phyloP scores from a whole-genome alignment of 192 early-diverging fungal genomes.

The Coemansia sp. region DNA sequence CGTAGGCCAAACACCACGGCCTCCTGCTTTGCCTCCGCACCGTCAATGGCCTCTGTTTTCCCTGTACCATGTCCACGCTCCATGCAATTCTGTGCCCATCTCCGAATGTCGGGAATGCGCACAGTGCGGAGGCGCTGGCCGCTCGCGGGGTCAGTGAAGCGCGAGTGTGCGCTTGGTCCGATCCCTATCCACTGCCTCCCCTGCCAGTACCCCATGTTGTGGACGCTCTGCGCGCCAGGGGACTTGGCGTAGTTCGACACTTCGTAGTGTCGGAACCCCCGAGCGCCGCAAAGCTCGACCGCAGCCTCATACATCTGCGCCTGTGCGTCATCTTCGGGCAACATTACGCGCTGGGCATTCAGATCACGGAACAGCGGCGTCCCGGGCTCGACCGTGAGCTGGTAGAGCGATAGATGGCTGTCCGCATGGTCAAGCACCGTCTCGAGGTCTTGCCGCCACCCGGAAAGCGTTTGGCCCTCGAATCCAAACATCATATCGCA shows the following conservation, averaged over 20 bases:
- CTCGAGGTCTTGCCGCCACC: conserved; percentile 46
- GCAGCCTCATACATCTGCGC: conserved; percentile 52
- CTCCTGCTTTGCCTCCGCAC: conserved; percentile 32
- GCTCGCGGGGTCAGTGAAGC: conserved; percentile 33
- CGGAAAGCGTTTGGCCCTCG: conserved; percentile 38
- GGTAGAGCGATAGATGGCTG: conserved; percentile 57
- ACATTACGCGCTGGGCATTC: conserved; percentile 16
- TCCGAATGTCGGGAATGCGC: conserved; percentile 30
- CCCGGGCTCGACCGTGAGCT: conserved; percentile 60
- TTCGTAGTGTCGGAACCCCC: conserved; percentile 56
- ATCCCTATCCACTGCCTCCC: conserved; percentile 58
- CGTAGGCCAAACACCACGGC: conserved; percentile 54
- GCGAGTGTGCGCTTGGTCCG: conserved; percentile 61
- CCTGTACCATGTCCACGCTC: conserved; percentile 28
- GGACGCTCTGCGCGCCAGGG: conserved; percentile 25
- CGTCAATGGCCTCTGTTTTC: neutral
- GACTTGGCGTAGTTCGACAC: conserved; percentile 53
- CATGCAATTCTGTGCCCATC: conserved; percentile 37
- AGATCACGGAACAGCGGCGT: conserved; percentile 51
- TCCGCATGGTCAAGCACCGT: conserved; percentile 29
- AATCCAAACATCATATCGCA: conserved; percentile 60
- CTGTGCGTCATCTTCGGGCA: conserved; percentile 31
- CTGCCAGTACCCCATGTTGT: conserved; percentile 59
- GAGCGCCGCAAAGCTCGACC: conserved; percentile 15
- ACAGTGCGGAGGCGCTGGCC: conserved; percentile 20